phyloP scores from a whole-genome alignment of 257 asterid species.

The Nicotiana sylvestris region DNA sequence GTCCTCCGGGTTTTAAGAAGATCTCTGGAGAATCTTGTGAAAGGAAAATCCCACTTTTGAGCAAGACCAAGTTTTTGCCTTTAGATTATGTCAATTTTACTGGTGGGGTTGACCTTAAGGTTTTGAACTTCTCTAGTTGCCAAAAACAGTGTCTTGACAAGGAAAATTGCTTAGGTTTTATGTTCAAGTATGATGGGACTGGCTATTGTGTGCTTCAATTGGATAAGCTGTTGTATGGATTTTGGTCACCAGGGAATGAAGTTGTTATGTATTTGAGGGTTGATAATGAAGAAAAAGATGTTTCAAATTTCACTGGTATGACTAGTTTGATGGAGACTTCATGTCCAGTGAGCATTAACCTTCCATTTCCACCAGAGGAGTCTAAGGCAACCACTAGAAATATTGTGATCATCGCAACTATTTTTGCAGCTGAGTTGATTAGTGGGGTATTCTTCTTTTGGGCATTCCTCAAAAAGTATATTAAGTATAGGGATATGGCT shows the following conservation, averaged over 20 bases:
- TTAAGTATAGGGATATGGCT: constrained; percentile 87
- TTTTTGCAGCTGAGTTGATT: constrained; percentile 72
- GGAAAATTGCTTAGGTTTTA: constrained; percentile 49
- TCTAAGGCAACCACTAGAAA: constrained; percentile 57
- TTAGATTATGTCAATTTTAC: constrained; percentile 66
- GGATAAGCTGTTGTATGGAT: constrained; percentile 50
- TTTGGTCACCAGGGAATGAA: constrained; percentile 64
- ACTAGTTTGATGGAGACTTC: constrained; percentile 51
- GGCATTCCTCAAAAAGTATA: constrained; percentile 71
- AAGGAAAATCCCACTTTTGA: constrained; percentile 31
- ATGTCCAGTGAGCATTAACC: constrained; percentile 64
- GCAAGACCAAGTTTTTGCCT: constrained; percentile 43
- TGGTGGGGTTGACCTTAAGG: constrained; percentile 40
- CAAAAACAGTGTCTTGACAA: constrained; percentile 30
- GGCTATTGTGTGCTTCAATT: constrained; percentile 54
- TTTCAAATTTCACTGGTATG: constrained; percentile 54
- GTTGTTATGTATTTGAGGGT: constrained; percentile 59
- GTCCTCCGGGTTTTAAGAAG: constrained; percentile 70
- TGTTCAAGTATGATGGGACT: constrained; percentile 66
- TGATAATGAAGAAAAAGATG: constrained; percentile 43
- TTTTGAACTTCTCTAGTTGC: constrained; percentile 38
- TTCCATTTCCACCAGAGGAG: constrained; percentile 61
- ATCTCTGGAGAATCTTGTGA: constrained; percentile 31
- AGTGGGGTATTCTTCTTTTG: constrained; percentile 72
- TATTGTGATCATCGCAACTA: constrained; percentile 44